Evolutionary conservation across 2,329 filamentous ascomycete genomes (phyloP).

Genomic region (Biscogniauxia mediterranea): DNA sequence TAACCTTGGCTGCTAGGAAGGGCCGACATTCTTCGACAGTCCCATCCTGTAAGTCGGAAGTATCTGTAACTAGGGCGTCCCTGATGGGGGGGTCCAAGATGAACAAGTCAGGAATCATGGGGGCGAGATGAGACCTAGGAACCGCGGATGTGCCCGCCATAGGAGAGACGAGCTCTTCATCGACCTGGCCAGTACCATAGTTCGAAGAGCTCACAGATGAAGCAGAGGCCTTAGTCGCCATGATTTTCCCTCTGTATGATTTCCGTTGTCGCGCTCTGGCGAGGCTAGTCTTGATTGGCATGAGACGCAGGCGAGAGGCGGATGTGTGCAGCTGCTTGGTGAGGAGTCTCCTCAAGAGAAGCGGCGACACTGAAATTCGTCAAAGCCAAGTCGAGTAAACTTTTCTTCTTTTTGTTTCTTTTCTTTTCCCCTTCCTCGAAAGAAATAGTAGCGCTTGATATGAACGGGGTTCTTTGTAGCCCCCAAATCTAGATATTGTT

Average conservation of each 20-base stretch:
- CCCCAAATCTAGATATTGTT: not conserved
- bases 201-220: not conserved
- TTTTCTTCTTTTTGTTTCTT: not conserved
- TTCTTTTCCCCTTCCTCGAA: not conserved
- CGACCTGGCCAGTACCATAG: conserved; percentile 8
- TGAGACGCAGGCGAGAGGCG: conserved; percentile 14
- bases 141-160: conserved; percentile 5
- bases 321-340: not conserved
- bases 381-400: not conserved
- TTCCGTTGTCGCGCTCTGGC: conserved; percentile 30
- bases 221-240: conserved; percentile 10
- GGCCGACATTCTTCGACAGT: conserved; percentile 69
- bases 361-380: not conserved
- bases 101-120: conserved; percentile 55
- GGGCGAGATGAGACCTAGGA: conserved; percentile 11
- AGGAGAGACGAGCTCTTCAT: conserved; percentile 16
- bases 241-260: conserved; percentile 19
- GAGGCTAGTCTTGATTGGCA: conserved; percentile 34
- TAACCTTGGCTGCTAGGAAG: conserved; percentile 57
- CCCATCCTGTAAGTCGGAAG: conserved; percentile 65
- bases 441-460: not conserved
- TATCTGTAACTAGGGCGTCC: conserved; percentile 66
- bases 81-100: conserved; percentile 58
- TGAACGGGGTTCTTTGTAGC: not conserved
- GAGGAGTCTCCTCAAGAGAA: not conserved